Evolutionary conservation across 345 rosid species (phyloP).

Genomic region (Hibiscus trionum): DNA sequence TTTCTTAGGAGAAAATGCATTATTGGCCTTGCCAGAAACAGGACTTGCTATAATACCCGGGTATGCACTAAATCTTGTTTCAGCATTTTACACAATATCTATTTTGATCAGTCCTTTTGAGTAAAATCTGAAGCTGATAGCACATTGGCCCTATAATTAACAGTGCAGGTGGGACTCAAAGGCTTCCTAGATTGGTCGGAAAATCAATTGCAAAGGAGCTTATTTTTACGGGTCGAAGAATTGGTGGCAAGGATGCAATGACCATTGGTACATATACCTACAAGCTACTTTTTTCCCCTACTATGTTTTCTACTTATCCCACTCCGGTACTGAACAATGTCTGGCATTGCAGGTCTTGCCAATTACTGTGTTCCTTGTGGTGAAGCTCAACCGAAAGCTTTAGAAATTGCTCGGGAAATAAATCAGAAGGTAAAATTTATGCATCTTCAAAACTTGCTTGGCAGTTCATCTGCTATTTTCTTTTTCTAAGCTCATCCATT

Average conservation of each 20-base stretch:
- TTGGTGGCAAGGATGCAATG: constrained; percentile 65
- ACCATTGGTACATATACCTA: constrained; percentile 39
- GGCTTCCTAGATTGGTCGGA: constrained; percentile 85
- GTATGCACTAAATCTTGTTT: constrained; percentile 25
- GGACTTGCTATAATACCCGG: constrained; percentile 97
- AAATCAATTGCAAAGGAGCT: constrained; percentile 75
- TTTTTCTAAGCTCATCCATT: not conserved
- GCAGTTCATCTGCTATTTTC: not conserved
- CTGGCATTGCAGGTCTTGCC: constrained; percentile 50
- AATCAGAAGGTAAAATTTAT: constrained; percentile 50
- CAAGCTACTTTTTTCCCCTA: not conserved
- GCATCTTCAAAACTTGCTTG: not conserved
- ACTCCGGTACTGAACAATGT: not conserved
- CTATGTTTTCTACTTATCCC: not conserved
- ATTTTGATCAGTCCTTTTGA: not conserved
- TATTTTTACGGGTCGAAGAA: constrained; percentile 70
- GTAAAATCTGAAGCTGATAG: not conserved
- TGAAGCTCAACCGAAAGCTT: constrained; percentile 66
- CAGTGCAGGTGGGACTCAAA: constrained; percentile 93
- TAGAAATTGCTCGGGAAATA: constrained; percentile 74
- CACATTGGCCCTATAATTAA: constrained; percentile 14
- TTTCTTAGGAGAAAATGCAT: constrained; percentile 64
- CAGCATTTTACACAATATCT: not conserved
- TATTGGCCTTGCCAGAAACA: constrained; percentile 86
- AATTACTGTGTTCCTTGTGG: constrained; percentile 66